These are phyloP conservation scores for Setaria viridis DNA, from an alignment of 202 grass and related monocot genomes.

Conservation along the genomic window DNA sequence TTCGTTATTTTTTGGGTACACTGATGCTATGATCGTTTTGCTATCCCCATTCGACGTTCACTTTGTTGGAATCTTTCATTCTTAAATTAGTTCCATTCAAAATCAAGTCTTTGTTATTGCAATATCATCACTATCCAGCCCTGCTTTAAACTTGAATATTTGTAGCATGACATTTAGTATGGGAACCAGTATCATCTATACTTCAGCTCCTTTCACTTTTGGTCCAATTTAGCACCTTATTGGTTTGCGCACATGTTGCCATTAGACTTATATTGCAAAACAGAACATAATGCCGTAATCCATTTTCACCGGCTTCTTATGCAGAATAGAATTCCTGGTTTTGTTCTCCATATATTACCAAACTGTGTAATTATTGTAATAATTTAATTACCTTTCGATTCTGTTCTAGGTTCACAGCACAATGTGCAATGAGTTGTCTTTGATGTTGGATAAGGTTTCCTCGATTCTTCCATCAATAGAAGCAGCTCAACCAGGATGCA, in stretches of 20 bases:
- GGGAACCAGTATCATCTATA: neutral
- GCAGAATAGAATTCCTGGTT: neutral
- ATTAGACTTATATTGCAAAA: neutral
- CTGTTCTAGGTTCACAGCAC: conserved; percentile 66
- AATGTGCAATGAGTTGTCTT: conserved; percentile 69
- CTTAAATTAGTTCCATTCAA: neutral
- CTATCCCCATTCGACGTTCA: neutral
- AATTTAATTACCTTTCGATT: neutral
- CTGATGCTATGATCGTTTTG: neutral
- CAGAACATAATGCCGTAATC: neutral
- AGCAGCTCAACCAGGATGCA: conserved; percentile 75
- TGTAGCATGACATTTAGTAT: too few relatives aligned
- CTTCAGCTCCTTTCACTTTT: neutral
- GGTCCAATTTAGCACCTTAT: neutral
- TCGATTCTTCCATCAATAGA: conserved; percentile 89
- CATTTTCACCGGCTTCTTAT: neutral
- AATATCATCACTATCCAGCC: neutral
- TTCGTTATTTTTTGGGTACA: neutral
- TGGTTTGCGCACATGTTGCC: neutral
- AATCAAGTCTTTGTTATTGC: neutral
- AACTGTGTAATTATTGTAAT: neutral
- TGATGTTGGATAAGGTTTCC: conserved; percentile 71
- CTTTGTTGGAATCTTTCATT: neutral
- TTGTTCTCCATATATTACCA: neutral
- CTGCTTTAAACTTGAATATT: neutral